These are phyloP conservation scores for Aspergillus terreus DNA, from an alignment of 2,329 filamentous ascomycete species.

Conservation along the genomic window DNA sequence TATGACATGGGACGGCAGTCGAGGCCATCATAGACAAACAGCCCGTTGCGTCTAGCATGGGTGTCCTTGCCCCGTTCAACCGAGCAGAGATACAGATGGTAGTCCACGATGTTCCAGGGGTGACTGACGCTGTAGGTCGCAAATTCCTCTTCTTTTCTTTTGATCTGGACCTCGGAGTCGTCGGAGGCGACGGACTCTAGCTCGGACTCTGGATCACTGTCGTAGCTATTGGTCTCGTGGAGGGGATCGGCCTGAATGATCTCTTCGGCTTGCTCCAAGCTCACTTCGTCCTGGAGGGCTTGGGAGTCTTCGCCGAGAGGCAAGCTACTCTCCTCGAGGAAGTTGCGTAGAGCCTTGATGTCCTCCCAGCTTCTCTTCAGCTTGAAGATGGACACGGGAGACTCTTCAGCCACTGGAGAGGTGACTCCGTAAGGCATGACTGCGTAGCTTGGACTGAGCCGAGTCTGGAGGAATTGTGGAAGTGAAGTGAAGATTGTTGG, in stretches of 20 bases:
- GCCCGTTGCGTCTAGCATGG: slow-evolving; percentile 16
- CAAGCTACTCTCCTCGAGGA: slow-evolving; percentile 2
- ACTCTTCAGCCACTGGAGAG: not conserved
- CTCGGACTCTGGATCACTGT: slow-evolving; percentile 3
- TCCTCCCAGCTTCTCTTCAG: slow-evolving; percentile 14
- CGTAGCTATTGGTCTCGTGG: slow-evolving; percentile 6
- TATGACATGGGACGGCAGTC: slow-evolving; percentile 23
- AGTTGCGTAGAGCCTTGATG: slow-evolving; percentile 6
- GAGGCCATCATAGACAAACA: slow-evolving; percentile 22
- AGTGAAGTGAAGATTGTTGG: too few relatives aligned
- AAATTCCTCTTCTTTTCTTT: not conserved
- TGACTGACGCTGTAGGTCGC: slow-evolving; percentile 17
- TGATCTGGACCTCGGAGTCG: not conserved
- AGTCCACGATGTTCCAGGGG: slow-evolving; percentile 31
- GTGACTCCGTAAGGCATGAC: slow-evolving; percentile 9
- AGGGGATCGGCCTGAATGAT: slow-evolving; percentile 2
- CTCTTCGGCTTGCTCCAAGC: slow-evolving; percentile 1
- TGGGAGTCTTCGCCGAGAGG: not conserved
- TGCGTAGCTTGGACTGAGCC: too few relatives aligned
- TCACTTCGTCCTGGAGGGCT: not conserved
- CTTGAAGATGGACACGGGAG: slow-evolving; percentile 14
- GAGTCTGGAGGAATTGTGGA: too few relatives aligned
- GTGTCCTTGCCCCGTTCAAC: slow-evolving; percentile 19
- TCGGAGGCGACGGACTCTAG: slow-evolving; percentile 2
- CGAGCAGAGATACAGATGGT: slow-evolving; percentile 27